Conservation (phyloP, 306 rosid species). For the Cucumis sativus region Cucumber_9930_V3 NC_026660.2:18715501-18716000, state of each 20-base stretch:
- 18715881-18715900: neutral
- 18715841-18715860: neutral
- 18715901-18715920: neutral
- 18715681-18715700: neutral
- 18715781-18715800: neutral
- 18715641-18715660: neutral
- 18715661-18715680: neutral
- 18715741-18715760: neutral
- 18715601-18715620: neutral
- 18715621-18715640: neutral
- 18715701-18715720: neutral
- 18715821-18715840: neutral
- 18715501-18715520: slow-evolving; percentile 86
- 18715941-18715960: slow-evolving; percentile 60
- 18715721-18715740: neutral
- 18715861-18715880: neutral
- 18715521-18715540: slow-evolving; percentile 90
- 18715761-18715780: neutral
- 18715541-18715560: slow-evolving; percentile 94
- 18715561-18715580: slow-evolving; percentile 1
- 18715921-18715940: neutral
- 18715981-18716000: slow-evolving; percentile 52
- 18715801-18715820: neutral
- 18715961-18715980: slow-evolving; percentile 48
- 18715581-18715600: neutral